Evolutionary conservation across 108 stramenopile genomes (phyloP).

Genomic region (Cyclotella sp.): DNA sequence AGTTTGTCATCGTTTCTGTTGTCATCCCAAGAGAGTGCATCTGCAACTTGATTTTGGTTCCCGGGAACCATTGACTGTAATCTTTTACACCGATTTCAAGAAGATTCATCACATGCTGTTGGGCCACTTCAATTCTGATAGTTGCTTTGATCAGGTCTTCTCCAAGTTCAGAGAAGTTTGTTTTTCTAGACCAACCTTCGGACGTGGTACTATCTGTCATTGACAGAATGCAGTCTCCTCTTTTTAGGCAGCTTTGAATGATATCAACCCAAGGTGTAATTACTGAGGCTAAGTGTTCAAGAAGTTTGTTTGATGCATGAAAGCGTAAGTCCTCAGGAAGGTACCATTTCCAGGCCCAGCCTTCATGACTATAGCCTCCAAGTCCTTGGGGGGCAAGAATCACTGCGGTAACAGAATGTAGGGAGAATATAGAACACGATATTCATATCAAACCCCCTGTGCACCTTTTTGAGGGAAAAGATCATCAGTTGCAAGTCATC

Average conservation of each 20-base stretch:
- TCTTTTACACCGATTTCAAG: neutral
- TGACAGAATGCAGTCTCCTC: too few species aligned
- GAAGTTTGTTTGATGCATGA: slow-evolving; percentile 25
- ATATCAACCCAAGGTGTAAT: too few species aligned
- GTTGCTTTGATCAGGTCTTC: slow-evolving; percentile 15
- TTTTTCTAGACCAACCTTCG: slow-evolving; percentile 21
- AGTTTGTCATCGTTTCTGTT: slow-evolving; percentile 16
- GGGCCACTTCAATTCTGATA: slow-evolving; percentile 11
- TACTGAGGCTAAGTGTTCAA: too few species aligned
- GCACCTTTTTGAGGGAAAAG: neutral
- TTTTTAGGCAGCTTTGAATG: too few species aligned
- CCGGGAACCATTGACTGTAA: too few species aligned
- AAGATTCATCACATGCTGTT: neutral
- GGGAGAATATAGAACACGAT: slow-evolving; percentile 10
- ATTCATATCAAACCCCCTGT: slow-evolving; percentile 8
- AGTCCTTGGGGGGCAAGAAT: slow-evolving; percentile 35
- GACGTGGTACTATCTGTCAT: slow-evolving; percentile 13
- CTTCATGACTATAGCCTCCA: too few species aligned
- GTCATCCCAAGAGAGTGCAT: slow-evolving; percentile 22
- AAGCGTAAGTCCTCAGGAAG: slow-evolving; percentile 5
- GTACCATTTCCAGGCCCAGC: too few species aligned
- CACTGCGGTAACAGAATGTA: slow-evolving; percentile 9
- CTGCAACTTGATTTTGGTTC: too few species aligned
- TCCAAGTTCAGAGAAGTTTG: slow-evolving; percentile 16
- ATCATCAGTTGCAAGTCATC: slow-evolving; percentile 15